A percentile compares a stretch with the other conserved stretches of the same genome.
phyloP scores from a whole-genome alignment of 768 basidiomycete species.

The Tylopilus rubrobrunneus region DNA sequence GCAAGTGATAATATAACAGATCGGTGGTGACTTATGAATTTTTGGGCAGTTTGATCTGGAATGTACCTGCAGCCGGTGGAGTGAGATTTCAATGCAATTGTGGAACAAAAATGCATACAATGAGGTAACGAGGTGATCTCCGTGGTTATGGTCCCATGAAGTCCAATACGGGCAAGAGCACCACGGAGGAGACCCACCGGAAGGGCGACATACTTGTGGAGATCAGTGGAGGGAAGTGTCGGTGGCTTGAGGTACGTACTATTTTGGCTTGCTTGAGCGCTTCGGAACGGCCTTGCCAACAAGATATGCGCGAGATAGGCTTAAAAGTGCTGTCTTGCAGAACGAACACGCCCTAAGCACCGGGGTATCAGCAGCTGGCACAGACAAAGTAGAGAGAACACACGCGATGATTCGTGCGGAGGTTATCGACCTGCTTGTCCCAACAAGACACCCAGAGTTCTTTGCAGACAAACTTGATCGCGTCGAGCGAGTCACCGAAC shows the following conservation, averaged over 20 bases:
- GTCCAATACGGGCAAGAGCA: constrained; percentile 73
- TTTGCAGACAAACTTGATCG: constrained; percentile 94
- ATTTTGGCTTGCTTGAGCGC: constrained; percentile 67
- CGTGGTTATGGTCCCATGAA: constrained; percentile 59
- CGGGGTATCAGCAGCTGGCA: background rate
- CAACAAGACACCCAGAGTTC: constrained; percentile 91
- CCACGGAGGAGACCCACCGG: constrained; percentile 84
- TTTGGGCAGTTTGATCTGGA: constrained; percentile 79
- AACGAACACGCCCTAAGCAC: constrained; percentile 66
- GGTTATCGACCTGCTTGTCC: constrained; percentile 79
- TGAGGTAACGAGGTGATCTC: constrained; percentile 78
- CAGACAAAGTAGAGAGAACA: constrained; percentile 20
- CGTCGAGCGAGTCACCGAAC: constrained; percentile 82
- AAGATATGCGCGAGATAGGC: constrained; percentile 76
- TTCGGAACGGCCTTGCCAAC: constrained; percentile 72
- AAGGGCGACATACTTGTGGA: constrained; percentile 69
- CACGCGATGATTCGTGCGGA: constrained; percentile 92
- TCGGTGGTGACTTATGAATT: constrained; percentile 27
- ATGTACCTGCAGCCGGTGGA: constrained; percentile 52
- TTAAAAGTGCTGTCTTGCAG: constrained; percentile 90
- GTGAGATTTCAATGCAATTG: background rate
- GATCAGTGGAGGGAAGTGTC: background rate
- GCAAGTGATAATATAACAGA: background rate
- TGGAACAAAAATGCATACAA: constrained; percentile 46
- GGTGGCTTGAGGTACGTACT: constrained; percentile 40